Percentiles rank a stretch among this genome's conserved stretches.
phyloP scores from a whole-genome alignment of 2,329 filamentous ascomycete species.

The Parascedosporium putredinis region DNA sequence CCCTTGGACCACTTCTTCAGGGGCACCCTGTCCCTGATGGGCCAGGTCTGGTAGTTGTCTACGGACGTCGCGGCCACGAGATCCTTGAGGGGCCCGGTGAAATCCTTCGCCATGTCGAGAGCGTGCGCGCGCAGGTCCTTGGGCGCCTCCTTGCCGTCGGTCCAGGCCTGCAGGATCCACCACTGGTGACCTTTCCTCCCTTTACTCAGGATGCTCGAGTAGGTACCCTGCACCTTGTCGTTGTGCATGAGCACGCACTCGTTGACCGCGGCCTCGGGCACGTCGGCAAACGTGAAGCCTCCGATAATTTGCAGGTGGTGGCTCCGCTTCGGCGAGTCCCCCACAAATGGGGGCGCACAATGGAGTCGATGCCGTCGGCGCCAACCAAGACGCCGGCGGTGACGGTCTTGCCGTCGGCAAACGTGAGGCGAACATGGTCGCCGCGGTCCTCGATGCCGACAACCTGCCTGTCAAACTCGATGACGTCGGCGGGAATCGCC shows the following conservation, averaged over 20 bases:
- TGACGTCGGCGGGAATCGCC: not conserved
- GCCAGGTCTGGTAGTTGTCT: not conserved
- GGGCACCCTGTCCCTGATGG: slow-evolving; percentile 12
- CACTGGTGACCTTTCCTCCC: not conserved
- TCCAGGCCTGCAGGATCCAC: not conserved
- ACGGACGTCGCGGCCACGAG: not conserved
- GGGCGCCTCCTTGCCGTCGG: not conserved
- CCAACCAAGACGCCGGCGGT: not conserved
- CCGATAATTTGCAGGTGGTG: not conserved
- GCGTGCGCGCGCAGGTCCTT: not conserved
- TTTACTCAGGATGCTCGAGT: not conserved
- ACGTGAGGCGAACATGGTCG: not conserved
- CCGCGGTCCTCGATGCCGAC: not conserved
- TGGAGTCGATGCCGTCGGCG: not conserved
- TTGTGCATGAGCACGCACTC: not conserved
- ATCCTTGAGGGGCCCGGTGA: not conserved
- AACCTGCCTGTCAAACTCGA: not conserved
- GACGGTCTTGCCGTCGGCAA: not conserved
- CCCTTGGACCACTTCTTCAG: slow-evolving; percentile 13
- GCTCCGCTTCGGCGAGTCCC: not conserved
- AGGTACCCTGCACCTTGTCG: not conserved
- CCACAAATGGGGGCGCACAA: not conserved
- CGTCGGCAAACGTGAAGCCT: not conserved
- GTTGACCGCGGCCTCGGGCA: not conserved
- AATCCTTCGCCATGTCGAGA: not conserved